These are phyloP conservation scores for Vaucheria bursata DNA, from an alignment of 352 stramenopile species.

Conservation along the genomic window DNA sequence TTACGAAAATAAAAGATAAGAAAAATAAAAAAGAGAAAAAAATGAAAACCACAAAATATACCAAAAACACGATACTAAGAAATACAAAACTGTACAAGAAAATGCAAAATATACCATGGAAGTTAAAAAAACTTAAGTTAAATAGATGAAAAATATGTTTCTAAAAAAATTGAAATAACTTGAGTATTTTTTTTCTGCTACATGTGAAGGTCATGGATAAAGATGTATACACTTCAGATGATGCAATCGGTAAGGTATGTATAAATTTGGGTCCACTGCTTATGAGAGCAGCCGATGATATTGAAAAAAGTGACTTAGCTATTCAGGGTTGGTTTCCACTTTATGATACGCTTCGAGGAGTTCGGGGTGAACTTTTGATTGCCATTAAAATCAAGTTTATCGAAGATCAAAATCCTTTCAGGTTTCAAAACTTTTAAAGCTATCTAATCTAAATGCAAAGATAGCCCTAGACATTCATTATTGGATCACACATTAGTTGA, in stretches of 20 bases:
- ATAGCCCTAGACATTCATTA: too few species aligned
- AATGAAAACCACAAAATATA: too few species aligned
- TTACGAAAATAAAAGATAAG: too few species aligned
- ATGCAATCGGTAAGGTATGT: slow-evolving; percentile 91
- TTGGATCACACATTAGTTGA: too few species aligned
- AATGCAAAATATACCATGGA: neutral
- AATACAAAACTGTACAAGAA: too few species aligned
- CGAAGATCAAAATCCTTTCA: slow-evolving; percentile 91
- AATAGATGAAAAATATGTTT: slow-evolving; percentile 2
- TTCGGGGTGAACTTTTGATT: slow-evolving; percentile 85
- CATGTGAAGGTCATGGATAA: slow-evolving; percentile 73
- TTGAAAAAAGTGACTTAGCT: slow-evolving; percentile 42
- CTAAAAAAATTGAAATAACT: too few species aligned
- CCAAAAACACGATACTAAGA: too few species aligned
- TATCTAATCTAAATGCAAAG: too few species aligned
- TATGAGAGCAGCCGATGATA: slow-evolving; percentile 58
- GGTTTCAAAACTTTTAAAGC: too few species aligned
- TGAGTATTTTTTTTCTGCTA: neutral
- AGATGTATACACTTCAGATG: slow-evolving; percentile 81
- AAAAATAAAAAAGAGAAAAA: too few species aligned
- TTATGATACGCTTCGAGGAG: slow-evolving; percentile 91
- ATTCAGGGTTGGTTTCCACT: slow-evolving; percentile 96
- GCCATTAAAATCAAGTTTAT: slow-evolving; percentile 85
- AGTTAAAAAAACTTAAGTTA: neutral
- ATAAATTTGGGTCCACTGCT: slow-evolving; percentile 95